A percentile compares a stretch with the other conserved stretches of the same genome.
phyloP scores from a whole-genome alignment of 371 early-diverging fungal species.

The Mortierella sp. region DNA sequence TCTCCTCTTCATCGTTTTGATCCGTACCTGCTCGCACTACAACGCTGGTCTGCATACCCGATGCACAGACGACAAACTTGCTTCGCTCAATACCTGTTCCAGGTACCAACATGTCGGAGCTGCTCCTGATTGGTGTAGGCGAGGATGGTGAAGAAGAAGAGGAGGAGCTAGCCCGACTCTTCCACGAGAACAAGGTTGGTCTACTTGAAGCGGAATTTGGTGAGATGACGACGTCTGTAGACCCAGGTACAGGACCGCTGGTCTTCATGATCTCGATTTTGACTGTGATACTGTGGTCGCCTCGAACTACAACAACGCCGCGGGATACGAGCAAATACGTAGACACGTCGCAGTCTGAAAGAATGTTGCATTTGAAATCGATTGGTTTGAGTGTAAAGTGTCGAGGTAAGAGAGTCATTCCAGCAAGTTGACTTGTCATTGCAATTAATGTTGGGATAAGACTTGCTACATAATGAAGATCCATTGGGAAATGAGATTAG shows the following conservation, averaged over 20 bases:
- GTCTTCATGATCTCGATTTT: constrained; percentile 52
- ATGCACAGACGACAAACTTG: constrained; percentile 45
- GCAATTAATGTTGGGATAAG: constrained; percentile 49
- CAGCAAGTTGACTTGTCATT: constrained; percentile 49
- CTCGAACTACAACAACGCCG: constrained; percentile 49
- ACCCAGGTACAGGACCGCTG: constrained; percentile 37
- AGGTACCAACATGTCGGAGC: constrained; percentile 42
- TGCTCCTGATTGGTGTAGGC: neutral
- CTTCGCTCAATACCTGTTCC: constrained; percentile 52
- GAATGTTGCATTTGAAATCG: constrained; percentile 56
- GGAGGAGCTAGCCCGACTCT: constrained; percentile 21
- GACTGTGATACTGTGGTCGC: constrained; percentile 53
- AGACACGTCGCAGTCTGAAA: constrained; percentile 48
- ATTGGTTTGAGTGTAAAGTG: constrained; percentile 54
- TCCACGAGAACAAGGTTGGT: constrained; percentile 30
- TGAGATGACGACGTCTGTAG: constrained; percentile 21
- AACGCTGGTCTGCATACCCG: constrained; percentile 51
- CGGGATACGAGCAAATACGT: constrained; percentile 43
- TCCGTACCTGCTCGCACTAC: constrained; percentile 50
- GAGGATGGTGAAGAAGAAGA: constrained; percentile 4
- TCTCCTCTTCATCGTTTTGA: constrained; percentile 34
- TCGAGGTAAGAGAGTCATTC: constrained; percentile 47
- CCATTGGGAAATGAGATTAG: neutral
- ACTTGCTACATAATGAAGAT: constrained; percentile 25
- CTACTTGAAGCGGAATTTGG: constrained; percentile 1